Conservation (phyloP, 306 rosid genomes). For the Sphenostylis stenocarpa region DNA sequence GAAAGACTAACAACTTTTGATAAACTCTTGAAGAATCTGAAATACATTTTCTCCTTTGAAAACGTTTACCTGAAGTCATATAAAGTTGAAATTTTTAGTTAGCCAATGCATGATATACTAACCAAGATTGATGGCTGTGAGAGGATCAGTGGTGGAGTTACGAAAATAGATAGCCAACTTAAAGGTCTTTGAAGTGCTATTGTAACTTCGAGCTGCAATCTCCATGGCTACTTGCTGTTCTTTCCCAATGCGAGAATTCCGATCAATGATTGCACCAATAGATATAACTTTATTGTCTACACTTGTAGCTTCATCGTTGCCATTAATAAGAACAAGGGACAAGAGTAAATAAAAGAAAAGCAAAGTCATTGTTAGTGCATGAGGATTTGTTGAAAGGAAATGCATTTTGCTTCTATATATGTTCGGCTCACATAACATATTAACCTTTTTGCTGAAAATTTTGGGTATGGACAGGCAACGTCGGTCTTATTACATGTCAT, state of each 20-base stretch:
- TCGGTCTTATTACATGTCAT: neutral
- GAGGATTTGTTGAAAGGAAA: slow-evolving; percentile 22
- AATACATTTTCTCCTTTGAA: neutral
- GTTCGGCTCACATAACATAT: neutral
- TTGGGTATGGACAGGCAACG: neutral
- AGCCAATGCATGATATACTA: slow-evolving; percentile 20
- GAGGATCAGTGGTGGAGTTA: slow-evolving; percentile 25
- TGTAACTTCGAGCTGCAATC: slow-evolving; percentile 40
- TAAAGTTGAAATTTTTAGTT: neutral
- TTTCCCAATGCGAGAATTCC: slow-evolving; percentile 48
- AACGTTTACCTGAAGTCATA: neutral
- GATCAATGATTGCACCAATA: slow-evolving; percentile 43
- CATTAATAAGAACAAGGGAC: slow-evolving; percentile 4
- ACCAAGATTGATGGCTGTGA: slow-evolving; percentile 34
- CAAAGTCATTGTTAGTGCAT: slow-evolving; percentile 15
- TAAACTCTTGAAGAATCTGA: neutral
- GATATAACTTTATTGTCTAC: slow-evolving; percentile 21
- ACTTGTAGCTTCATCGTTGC: neutral
- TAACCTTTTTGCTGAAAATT: neutral
- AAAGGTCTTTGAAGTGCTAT: slow-evolving; percentile 34
- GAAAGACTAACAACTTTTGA: neutral
- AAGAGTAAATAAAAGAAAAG: slow-evolving; percentile 21
- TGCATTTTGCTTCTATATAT: slow-evolving; percentile 32
- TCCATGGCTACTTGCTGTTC: slow-evolving; percentile 53
- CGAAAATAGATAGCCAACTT: slow-evolving; percentile 39